Evolutionary conservation across 2,329 filamentous ascomycete genomes (phyloP), one percentile per base, ranked within the genome.

Genomic region (Chaetoscypha palmicola): DNA sequence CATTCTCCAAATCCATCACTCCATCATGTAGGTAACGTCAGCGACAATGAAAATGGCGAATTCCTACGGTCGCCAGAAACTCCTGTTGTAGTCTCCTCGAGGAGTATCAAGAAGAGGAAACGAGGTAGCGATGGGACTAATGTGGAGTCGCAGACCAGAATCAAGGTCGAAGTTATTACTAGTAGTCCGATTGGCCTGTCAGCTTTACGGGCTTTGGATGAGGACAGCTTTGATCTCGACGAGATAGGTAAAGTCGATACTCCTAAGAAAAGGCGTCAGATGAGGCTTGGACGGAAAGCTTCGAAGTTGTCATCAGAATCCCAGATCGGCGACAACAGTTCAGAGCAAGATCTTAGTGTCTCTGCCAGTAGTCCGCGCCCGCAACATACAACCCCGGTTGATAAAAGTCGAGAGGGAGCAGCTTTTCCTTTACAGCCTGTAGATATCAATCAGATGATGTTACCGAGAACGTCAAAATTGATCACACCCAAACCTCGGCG

Each of bases 221-320:
- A 43, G 14, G 60, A 64, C 8, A 63, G 59, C 38, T 52, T 64
- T 19, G 62, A 65, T 45, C 52, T 65, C 9, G 62, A 64, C 47
- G 61, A 63, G 16, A 61, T 64, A 46, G 62, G 62, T 3, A 62
- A 60, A 41, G 52, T 61, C 10, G 45, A 51, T 31, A 65, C 62
- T 7, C 62, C 62, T 1, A 61, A 56, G 43, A 65, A 63, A 46
- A 52, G 45, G 34, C 52, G 49, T 2, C 50, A 45, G 17, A 11
- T 45, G 4, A 32, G 51, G 30, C 24, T 49, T 10, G 37, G 24
- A 31, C 17, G 44, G 14, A 36, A 39, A 24, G 44, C 44, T 16
- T 45, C 47, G 5, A 23, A 32, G 17, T 3, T 47, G 5, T 45
- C 43, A 26, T 9, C 46, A 22, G 20, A 19, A 28, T 44, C 36